Evolutionary conservation across 108 stramenopile genomes (phyloP).

Genomic region (Ochromonas danica): DNA sequence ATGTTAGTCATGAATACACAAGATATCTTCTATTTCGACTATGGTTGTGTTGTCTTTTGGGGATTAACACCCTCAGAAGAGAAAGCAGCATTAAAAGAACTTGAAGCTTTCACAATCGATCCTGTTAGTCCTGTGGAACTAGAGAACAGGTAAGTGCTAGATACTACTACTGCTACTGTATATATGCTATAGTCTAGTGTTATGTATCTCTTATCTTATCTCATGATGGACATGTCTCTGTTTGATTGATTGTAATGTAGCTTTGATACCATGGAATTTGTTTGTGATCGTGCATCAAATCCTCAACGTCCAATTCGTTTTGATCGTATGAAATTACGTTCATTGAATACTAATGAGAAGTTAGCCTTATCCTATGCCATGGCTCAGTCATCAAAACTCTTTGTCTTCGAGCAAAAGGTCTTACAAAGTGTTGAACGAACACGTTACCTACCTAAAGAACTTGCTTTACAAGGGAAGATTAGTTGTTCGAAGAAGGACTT

Average conservation of each 20-base stretch:
- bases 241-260: background rate
- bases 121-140: constrained; percentile 23
- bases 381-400: constrained; percentile 61
- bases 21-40: constrained; percentile 43
- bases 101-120: constrained; percentile 24
- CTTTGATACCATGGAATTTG: background rate
- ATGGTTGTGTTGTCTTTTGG: constrained; percentile 49
- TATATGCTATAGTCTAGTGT: constrained; percentile 30
- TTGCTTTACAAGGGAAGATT: constrained; percentile 56
- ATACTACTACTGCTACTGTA: constrained; percentile 36
- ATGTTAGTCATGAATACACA: constrained; percentile 12
- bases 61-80: constrained; percentile 41
- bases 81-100: background rate
- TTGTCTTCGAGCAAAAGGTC: constrained; percentile 55
- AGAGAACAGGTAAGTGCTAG: background rate
- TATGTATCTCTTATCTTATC: no score
- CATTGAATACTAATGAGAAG: constrained; percentile 40
- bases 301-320: background rate
- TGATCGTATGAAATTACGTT: background rate
- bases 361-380: constrained; percentile 57
- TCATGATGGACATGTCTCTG: no score
- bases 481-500: constrained; percentile 43
- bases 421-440: constrained; percentile 41
- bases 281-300: background rate
- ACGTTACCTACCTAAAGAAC: constrained; percentile 47